These are phyloP conservation scores for Spirogloea muscicola DNA, from an alignment of 139 green algal genomes.

Conservation along the genomic window DNA sequence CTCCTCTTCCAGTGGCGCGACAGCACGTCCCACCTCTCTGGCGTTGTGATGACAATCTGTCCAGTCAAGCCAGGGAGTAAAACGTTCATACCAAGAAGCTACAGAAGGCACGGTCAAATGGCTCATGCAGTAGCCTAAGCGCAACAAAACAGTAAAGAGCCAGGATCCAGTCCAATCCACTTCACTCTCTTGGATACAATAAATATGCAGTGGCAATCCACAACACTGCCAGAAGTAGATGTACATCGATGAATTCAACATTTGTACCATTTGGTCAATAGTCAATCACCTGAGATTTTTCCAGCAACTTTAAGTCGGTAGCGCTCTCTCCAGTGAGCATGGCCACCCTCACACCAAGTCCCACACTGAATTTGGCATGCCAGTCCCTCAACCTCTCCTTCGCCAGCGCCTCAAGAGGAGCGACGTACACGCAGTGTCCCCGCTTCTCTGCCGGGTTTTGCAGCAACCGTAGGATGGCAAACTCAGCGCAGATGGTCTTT, in stretches of 20 bases:
- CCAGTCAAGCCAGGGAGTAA: no score
- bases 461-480: slow-evolving; percentile 92
- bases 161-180: no score
- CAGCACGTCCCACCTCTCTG: slow-evolving; percentile 91
- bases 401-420: slow-evolving; percentile 71
- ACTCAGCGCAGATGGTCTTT: slow-evolving; percentile 88
- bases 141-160: no score
- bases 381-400: slow-evolving; percentile 73
- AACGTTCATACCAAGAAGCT: no score
- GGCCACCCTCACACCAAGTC: slow-evolving; percentile 55
- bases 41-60: slow-evolving; percentile 84
- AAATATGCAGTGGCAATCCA: no score
- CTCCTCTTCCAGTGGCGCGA: slow-evolving; percentile 82
- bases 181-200: no score
- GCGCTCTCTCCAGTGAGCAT: slow-evolving; percentile 71
- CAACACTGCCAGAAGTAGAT: no score
- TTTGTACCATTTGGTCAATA: no score
- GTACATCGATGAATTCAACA: no score
- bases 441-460: slow-evolving; percentile 39
- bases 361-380: slow-evolving; percentile 63
- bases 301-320: slow-evolving; percentile 80
- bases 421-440: slow-evolving; percentile 81
- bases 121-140: no score
- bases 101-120: no score
- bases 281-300: no score